phyloP scores from a whole-genome alignment of 208 protist genomes.

The Acanthamoeba quina region DNA sequence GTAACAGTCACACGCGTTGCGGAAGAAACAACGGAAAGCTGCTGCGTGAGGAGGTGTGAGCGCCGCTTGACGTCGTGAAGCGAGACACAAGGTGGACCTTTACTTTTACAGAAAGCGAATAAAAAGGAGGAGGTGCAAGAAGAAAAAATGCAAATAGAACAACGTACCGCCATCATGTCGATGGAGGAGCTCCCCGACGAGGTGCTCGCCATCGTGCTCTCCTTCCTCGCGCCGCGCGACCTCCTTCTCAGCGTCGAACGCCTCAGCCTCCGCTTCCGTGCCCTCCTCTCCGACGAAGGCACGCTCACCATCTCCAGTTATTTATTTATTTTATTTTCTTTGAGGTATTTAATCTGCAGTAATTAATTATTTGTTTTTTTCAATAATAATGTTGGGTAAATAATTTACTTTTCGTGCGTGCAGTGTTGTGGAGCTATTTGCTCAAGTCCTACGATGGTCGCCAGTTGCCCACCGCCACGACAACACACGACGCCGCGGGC shows the following conservation, averaged over 20 bases:
- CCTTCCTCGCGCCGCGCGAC: conserved; percentile 9
- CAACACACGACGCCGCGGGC: not conserved
- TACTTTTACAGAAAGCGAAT: not conserved
- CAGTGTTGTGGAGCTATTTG: conserved; percentile 36
- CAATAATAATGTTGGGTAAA: not conserved
- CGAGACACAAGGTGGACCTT: not conserved
- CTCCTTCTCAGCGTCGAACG: not conserved
- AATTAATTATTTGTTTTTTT: not conserved
- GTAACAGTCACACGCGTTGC: not conserved
- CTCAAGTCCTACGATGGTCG: not conserved
- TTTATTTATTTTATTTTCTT: not conserved
- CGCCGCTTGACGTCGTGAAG: not conserved
- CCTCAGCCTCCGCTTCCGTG: conserved; percentile 9
- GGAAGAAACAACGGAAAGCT: conserved; percentile 1
- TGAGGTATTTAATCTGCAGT: not conserved
- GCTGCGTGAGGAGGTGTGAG: too few species aligned
- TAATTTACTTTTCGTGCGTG: not conserved
- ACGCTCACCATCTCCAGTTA: not conserved
- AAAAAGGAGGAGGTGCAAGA: not conserved
- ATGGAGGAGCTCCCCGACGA: conserved; percentile 3
- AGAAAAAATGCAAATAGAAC: not conserved
- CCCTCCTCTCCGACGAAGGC: conserved; percentile 2
- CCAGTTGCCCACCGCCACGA: not conserved
- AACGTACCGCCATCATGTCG: not conserved
- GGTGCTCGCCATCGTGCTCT: conserved; percentile 20